Conservation (phyloP, 768 basidiomycete species). For the Nidularia pulvinata region DNA sequence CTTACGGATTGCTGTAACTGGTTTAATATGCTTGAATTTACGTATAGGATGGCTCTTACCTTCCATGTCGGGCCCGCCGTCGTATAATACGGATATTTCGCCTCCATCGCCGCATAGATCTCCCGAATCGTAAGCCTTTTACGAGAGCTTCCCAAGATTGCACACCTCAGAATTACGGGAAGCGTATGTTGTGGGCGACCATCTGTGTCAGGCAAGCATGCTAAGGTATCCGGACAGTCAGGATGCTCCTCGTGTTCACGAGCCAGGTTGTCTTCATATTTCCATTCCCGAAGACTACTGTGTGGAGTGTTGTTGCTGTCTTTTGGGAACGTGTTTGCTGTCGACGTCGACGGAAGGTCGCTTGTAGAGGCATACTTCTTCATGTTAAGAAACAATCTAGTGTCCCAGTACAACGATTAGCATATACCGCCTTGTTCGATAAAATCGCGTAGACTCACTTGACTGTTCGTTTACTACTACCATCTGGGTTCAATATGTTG, state of each 20-base stretch:
- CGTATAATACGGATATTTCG: constrained; percentile 81
- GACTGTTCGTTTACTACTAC: constrained; percentile 28
- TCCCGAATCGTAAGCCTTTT: constrained; percentile 82
- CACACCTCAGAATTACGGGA: constrained; percentile 82
- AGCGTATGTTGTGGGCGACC: constrained; percentile 83
- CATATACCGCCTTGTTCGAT: no score
- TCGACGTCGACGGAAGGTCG: constrained; percentile 30
- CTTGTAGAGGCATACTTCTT: constrained; percentile 15
- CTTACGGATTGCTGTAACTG: constrained; percentile 77
- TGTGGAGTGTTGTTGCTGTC: no score
- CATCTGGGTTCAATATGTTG: constrained; percentile 58
- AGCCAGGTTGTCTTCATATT: constrained; percentile 9
- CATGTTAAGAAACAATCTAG: background rate
- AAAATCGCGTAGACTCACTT: constrained; percentile 31
- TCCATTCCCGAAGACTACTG: constrained; percentile 10
- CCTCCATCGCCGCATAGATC: constrained; percentile 87
- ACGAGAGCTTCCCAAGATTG: constrained; percentile 76
- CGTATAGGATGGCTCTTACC: constrained; percentile 35
- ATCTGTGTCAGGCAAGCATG: constrained; percentile 77
- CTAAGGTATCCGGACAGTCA: constrained; percentile 76
- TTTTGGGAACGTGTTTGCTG: constrained; percentile 10
- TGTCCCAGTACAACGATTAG: constrained; percentile 6
- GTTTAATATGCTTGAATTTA: constrained; percentile 9
- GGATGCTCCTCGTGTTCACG: constrained; percentile 64
- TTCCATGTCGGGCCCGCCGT: constrained; percentile 87